These are phyloP conservation scores for Eleusine indica DNA, from an alignment of 176 grass and related monocot genomes.

Conservation along the genomic window DNA sequence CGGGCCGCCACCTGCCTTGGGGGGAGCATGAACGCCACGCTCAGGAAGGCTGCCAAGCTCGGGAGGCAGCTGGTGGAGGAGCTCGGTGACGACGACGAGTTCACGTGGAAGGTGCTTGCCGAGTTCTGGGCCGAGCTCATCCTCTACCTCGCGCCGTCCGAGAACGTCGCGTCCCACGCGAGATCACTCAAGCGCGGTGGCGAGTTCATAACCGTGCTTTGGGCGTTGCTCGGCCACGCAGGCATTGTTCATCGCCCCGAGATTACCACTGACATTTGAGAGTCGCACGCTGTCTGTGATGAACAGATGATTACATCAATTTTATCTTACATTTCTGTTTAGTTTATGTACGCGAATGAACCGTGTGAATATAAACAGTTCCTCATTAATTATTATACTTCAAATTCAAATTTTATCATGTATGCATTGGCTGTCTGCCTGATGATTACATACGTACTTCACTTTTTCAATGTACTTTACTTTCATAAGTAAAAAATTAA, in stretches of 20 bases:
- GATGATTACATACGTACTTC: too few species aligned
- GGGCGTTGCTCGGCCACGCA: conserved; percentile 53
- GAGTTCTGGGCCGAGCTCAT: conserved; percentile 53
- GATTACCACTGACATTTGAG: not conserved
- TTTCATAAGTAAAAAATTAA: not conserved
- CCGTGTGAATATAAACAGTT: not conserved
- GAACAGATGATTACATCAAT: not conserved
- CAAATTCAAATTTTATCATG: not conserved
- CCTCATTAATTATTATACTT: too few species aligned
- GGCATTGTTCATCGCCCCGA: conserved; percentile 43
- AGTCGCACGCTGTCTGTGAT: too few species aligned
- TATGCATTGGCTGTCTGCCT: too few species aligned
- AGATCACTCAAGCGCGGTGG: conserved; percentile 47
- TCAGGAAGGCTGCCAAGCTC: conserved; percentile 48
- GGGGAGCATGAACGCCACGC: conserved; percentile 45
- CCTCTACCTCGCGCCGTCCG: conserved; percentile 49
- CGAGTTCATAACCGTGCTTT: conserved; percentile 56
- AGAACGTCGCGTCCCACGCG: conserved; percentile 39
- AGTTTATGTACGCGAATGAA: not conserved
- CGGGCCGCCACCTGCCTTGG: conserved; percentile 37
- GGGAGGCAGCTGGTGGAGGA: conserved; percentile 47
- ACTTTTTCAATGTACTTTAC: too few species aligned
- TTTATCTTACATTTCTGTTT: not conserved
- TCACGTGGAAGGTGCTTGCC: conserved; percentile 41
- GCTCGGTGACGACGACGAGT: conserved; percentile 20